Conservation (phyloP, 1,284 basidiomycete genomes). For the Fomitiporia mediterranea region DNA sequence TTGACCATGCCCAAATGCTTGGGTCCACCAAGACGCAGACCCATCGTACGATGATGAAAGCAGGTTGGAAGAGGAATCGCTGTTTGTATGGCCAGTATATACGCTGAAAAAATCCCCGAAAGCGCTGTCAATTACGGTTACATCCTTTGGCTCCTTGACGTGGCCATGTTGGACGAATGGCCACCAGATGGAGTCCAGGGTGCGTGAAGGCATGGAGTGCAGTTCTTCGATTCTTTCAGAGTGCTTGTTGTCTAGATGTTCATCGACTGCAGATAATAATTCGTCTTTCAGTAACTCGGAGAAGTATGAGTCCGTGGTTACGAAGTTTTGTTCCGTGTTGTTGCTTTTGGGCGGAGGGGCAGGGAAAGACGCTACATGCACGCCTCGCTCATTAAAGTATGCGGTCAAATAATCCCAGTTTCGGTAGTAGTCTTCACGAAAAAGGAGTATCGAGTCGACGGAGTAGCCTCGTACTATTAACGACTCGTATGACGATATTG, state of each 20-base stretch:
- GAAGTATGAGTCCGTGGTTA: constrained; percentile 71
- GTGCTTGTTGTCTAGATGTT: constrained; percentile 66
- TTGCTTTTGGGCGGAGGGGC: constrained; percentile 55
- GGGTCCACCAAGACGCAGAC: constrained; percentile 99
- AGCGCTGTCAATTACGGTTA: constrained; percentile 92
- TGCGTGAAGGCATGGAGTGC: constrained; percentile 73
- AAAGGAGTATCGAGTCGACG: constrained; percentile 83
- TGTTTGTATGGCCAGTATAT: constrained; percentile 36
- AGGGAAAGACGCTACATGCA: constrained; percentile 55
- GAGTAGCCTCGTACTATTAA: constrained; percentile 87
- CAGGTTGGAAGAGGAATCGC: constrained; percentile 31
- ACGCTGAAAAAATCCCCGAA: constrained; percentile 82
- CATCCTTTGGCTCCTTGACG: constrained; percentile 62
- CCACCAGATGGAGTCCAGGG: constrained; percentile 88
- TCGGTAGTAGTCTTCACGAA: constrained; percentile 82
- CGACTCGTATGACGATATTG: constrained; percentile 90
- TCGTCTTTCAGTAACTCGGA: constrained; percentile 37
- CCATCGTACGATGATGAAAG: constrained; percentile 80
- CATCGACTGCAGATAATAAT: constrained; percentile 48
- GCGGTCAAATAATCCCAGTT: constrained; percentile 81
- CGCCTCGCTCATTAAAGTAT: constrained; percentile 74
- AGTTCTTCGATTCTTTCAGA: constrained; percentile 60
- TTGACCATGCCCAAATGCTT: constrained; percentile 83
- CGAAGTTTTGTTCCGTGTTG: constrained; percentile 46
- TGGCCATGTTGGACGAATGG: constrained; percentile 93